Percentiles rank a stretch among this genome's conserved stretches.
phyloP scores from a whole-genome alignment of 345 rosid species.

The Eucalyptus virginea region DNA sequence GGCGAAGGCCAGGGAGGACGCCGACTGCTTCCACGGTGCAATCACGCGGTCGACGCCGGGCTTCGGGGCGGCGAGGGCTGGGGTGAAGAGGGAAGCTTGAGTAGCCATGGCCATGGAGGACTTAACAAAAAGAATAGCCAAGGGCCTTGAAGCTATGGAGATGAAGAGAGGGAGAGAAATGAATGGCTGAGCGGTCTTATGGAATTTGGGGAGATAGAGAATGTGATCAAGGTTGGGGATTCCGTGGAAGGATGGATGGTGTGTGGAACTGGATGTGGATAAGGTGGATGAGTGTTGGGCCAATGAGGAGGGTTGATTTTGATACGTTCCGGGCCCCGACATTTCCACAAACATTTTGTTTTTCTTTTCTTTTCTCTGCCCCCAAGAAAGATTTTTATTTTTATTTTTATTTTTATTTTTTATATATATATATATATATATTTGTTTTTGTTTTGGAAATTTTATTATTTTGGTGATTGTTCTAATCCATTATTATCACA shows the following conservation, averaged over 20 bases:
- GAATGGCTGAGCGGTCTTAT: not conserved
- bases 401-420: no score
- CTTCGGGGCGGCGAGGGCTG: constrained; percentile 38
- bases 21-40: constrained; percentile 26
- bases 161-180: not conserved
- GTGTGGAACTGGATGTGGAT: constrained; percentile 10
- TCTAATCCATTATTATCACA: not conserved
- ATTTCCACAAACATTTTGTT: not conserved
- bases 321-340: not conserved
- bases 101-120: constrained; percentile 44
- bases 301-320: constrained; percentile 26
- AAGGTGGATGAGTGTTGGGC: constrained; percentile 19
- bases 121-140: not conserved
- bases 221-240: not conserved
- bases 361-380: not conserved
- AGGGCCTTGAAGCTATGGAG: not conserved
- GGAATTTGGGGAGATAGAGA: not conserved
- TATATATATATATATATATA: no score
- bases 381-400: not conserved
- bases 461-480: not conserved
- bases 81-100: constrained; percentile 48
- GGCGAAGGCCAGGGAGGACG: not conserved
- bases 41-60: constrained; percentile 19
- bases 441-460: not conserved
- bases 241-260: not conserved